A percentile compares a stretch with the other conserved stretches of the same genome.
Evolutionary conservation across 345 rosid species (phyloP).

Genomic region (Triadica sebifera): DNA sequence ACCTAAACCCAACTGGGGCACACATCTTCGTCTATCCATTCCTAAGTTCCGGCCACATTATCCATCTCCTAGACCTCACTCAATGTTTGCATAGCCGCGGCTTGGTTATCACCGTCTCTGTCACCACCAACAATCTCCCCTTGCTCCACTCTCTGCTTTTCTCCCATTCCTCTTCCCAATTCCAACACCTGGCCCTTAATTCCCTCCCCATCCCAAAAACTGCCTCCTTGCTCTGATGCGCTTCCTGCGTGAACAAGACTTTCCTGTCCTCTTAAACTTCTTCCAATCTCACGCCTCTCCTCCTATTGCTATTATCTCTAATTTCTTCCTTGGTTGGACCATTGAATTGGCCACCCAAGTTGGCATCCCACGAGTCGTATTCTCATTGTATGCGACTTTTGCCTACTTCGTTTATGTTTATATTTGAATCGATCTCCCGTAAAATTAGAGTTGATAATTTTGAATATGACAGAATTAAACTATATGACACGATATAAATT

Average conservation of each 20-base stretch:
- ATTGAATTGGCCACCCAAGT: slow-evolving; percentile 41
- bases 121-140: slow-evolving; percentile 42
- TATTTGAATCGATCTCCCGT: too few relatives aligned
- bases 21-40: slow-evolving; percentile 59
- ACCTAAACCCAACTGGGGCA: not conserved
- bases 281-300: slow-evolving; percentile 42
- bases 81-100: slow-evolving; percentile 45
- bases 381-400: too few relatives aligned
- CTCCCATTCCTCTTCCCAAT: slow-evolving; percentile 31
- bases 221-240: not conserved
- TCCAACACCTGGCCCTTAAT: slow-evolving; percentile 24
- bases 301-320: slow-evolving; percentile 56
- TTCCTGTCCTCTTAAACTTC: slow-evolving; percentile 39
- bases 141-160: slow-evolving; percentile 41
- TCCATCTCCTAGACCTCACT: slow-evolving; percentile 70
- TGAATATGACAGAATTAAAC: too few relatives aligned
- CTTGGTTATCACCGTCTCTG: slow-evolving; percentile 39
- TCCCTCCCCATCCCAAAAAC: not conserved
- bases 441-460: too few relatives aligned
- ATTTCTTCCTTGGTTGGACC: slow-evolving; percentile 76
- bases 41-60: slow-evolving; percentile 58
- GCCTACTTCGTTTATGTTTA: too few relatives aligned
- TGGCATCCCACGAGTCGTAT: slow-evolving; percentile 45
- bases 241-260: slow-evolving; percentile 38
- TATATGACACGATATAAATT: too few relatives aligned